Conservation (phyloP, 139 green algal genomes). For the Chlamydomonas incerta region DNA sequence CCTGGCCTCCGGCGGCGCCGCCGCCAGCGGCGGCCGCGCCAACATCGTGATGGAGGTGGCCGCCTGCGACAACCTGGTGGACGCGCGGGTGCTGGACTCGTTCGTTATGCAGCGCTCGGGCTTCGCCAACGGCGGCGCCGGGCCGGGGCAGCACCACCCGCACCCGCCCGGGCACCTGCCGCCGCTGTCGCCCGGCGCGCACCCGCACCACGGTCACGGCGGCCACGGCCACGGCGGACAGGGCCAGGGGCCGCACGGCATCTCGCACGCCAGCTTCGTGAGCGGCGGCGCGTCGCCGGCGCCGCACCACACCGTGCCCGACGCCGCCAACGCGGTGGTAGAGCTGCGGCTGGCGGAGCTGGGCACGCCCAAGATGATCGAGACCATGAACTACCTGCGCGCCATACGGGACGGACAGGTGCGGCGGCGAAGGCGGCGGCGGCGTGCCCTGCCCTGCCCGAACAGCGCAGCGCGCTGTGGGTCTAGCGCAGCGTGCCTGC, state of each 20-base stretch:
- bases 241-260: too few species aligned
- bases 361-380: slow-evolving; percentile 32
- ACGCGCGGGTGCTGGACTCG: slow-evolving; percentile 25
- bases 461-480: too few species aligned
- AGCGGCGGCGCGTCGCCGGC: too few species aligned
- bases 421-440: too few species aligned
- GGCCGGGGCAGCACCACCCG: background rate
- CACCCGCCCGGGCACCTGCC: background rate
- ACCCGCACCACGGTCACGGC: background rate
- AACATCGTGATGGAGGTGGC: slow-evolving; percentile 25
- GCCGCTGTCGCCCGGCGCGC: too few species aligned
- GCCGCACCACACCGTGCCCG: background rate
- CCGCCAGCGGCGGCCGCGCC: background rate
- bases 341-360: slow-evolving; percentile 41
- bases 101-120: slow-evolving; percentile 3
- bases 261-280: too few species aligned
- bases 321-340: background rate
- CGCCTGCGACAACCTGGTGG: slow-evolving; percentile 18
- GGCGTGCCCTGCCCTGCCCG: too few species aligned
- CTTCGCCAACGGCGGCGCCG: background rate
- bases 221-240: background rate
- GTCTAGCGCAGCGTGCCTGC: too few species aligned
- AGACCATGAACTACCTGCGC: slow-evolving; percentile 28
- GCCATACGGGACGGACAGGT: slow-evolving; percentile 24
- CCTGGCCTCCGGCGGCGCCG: background rate